A percentile compares a stretch with the other conserved stretches of the same genome.
Evolutionary conservation across 164 flowering plant species (phyloP).

Genomic region (Nymphaea thermarum): DNA sequence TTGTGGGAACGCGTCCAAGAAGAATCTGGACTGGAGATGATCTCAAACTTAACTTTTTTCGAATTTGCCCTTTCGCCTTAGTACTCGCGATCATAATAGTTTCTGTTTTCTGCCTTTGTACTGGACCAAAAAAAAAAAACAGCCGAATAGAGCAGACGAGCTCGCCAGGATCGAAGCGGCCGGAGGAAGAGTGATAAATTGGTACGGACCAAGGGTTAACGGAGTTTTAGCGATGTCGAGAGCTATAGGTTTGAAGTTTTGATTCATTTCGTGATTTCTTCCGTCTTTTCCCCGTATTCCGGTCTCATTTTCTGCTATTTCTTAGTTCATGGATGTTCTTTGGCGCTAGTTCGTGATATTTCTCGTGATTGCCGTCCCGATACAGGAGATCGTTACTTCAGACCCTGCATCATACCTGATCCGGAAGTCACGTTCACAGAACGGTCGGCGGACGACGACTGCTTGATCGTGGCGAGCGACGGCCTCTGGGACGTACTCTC

Average conservation of each 20-base stretch:
- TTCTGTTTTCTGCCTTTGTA: slow-evolving; percentile 15
- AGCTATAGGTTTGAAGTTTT: slow-evolving; percentile 41
- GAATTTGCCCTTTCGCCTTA: not conserved
- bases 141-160: slow-evolving; percentile 74
- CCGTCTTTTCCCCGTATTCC: not conserved
- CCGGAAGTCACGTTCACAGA: slow-evolving; percentile 54
- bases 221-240: slow-evolving; percentile 86
- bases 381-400: slow-evolving; percentile 46
- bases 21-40: not conserved
- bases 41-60: not conserved
- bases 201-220: slow-evolving; percentile 66
- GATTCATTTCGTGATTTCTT: not conserved
- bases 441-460: slow-evolving; percentile 50
- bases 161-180: slow-evolving; percentile 49
- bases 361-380: not conserved
- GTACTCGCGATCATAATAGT: not conserved
- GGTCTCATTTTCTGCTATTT: not conserved
- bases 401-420: slow-evolving; percentile 47
- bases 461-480: slow-evolving; percentile 60
- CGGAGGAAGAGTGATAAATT: slow-evolving; percentile 70
- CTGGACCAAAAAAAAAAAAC: not conserved
- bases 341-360: not conserved
- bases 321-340: not conserved
- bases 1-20: not conserved
- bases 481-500: slow-evolving; percentile 76